Base-by-base conservation (phyloP, 768 basidiomycete species). In the Termitomyces titanicus region DNA sequence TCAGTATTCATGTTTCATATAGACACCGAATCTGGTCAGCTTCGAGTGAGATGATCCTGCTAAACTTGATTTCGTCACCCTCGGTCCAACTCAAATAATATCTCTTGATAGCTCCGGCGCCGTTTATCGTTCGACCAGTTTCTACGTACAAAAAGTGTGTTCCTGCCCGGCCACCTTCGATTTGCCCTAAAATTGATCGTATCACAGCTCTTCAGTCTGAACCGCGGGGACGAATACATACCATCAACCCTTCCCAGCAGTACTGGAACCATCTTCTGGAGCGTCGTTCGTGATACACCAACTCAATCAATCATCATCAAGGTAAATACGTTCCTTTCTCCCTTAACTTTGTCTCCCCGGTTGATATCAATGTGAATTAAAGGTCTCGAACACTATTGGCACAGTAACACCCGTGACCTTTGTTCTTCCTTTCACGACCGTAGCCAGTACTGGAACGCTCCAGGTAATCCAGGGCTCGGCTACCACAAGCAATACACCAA, bases 151-250 rank as follows among this genome's bases (percentile, higher is more conserved):
- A 63, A 77, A 84, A 73, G 82, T 80, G 45, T 25, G 72, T 51
- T 13, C 18, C 7, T 53, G 17, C 13, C 5, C 17, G 22, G 18
- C 10, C 39, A n/a, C 35, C 10, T 44, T 20, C 25, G 24, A 45
- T 15, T 37, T 29, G 51, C 13, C 43, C 71, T 3, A 22, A 5
- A 22, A 22, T 27, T 42, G 29, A 45, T 5, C 15, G 25, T 17
- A 25, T 31, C 12, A 9, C 57, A 88, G 85, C 73, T 88, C 34
- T 88, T 88, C 72, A 81, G 83, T 52, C 57, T 75, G 17, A 83
- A 86, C 64, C 70, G 79, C 38, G 86, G 86, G 5, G 81, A 84
- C 39, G 76, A 78, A 60, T 87, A 85, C 61, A 64, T 88, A 1
- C 82, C 85, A 3, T 86, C 81, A 63, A 86, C 83, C 0, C 72